phyloP scores from a whole-genome alignment of 164 flowering plant species.

The Nelumbo lutea region DNA sequence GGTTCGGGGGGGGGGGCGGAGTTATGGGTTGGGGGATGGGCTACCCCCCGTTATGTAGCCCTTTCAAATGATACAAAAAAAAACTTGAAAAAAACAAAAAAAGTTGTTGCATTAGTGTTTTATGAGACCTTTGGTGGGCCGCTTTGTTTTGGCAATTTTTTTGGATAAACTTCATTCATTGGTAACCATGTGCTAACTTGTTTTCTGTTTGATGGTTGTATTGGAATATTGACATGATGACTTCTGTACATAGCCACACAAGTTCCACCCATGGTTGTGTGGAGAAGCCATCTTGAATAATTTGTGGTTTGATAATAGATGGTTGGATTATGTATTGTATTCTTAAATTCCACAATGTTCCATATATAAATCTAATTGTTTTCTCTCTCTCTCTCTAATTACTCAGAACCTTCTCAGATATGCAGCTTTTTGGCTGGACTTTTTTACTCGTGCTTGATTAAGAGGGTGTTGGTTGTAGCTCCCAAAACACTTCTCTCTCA shows the following conservation, averaged over 20 bases:
- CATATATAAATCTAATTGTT: no score
- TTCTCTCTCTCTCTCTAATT: no score
- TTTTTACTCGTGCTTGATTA: constrained; percentile 67
- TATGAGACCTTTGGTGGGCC: not conserved
- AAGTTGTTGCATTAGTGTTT: not conserved
- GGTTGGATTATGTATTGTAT: not conserved
- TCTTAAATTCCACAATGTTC: not conserved
- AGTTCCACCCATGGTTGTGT: not conserved
- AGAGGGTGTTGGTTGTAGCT: constrained; percentile 82
- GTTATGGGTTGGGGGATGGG: no score
- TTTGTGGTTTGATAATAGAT: not conserved
- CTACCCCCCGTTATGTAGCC: no score
- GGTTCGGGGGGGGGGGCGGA: no score
- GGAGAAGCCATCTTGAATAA: no score
- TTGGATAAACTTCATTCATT: no score
- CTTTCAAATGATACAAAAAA: not conserved
- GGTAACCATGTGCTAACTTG: not conserved
- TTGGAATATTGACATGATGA: not conserved
- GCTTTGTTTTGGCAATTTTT: not conserved
- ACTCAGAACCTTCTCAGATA: constrained; percentile 36
- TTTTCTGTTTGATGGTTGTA: not conserved
- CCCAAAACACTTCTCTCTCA: constrained; percentile 92
- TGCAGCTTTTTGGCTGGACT: constrained; percentile 87
- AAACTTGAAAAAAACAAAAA: not conserved
- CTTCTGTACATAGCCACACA: not conserved